phyloP scores from a whole-genome alignment of 2,329 filamentous ascomycete species.

The Cylindrodendrum hubeiense region DNA sequence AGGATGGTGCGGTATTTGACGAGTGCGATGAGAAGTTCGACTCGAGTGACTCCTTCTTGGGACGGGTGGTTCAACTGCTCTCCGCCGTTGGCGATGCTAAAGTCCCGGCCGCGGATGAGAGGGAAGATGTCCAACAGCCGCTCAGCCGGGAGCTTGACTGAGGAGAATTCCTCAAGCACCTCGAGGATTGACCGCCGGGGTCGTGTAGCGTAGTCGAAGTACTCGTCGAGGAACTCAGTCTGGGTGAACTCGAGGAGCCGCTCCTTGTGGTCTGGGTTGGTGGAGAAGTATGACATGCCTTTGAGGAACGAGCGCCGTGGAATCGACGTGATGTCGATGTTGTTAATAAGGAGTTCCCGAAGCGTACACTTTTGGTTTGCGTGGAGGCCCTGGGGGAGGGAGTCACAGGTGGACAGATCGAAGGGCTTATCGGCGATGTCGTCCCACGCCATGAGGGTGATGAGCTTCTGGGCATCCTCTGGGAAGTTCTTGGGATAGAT shows the following conservation, averaged over 20 bases:
- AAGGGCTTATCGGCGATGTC: slow-evolving; percentile 78
- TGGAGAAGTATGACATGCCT: slow-evolving; percentile 80
- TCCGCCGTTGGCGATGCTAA: slow-evolving; percentile 88
- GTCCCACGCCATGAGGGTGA: slow-evolving; percentile 84
- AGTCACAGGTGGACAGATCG: slow-evolving; percentile 56
- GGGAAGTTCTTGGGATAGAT: slow-evolving; percentile 91
- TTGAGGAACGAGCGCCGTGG: slow-evolving; percentile 90
- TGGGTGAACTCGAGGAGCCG: slow-evolving; percentile 86
- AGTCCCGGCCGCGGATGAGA: slow-evolving; percentile 86
- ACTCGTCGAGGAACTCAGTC: slow-evolving; percentile 85
- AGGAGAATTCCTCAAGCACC: slow-evolving; percentile 89
- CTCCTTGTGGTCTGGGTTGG: slow-evolving; percentile 79
- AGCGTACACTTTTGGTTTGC: slow-evolving; percentile 68
- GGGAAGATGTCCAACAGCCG: slow-evolving; percentile 82
- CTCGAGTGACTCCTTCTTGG: slow-evolving; percentile 52
- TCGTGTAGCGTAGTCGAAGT: slow-evolving; percentile 95
- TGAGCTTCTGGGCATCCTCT: slow-evolving; percentile 81
- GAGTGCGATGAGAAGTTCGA: slow-evolving; percentile 86
- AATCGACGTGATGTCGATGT: slow-evolving; percentile 90
- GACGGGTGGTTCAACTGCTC: slow-evolving; percentile 47
- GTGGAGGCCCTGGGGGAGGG: slow-evolving; percentile 51
- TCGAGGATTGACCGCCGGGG: slow-evolving; percentile 92
- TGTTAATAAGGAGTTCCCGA: slow-evolving; percentile 81
- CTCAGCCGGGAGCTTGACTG: slow-evolving; percentile 83
- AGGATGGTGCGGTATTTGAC: slow-evolving; percentile 94